phyloP scores from a whole-genome alignment of 1,284 basidiomycete species.

The Agroathelia rolfsii region DNA sequence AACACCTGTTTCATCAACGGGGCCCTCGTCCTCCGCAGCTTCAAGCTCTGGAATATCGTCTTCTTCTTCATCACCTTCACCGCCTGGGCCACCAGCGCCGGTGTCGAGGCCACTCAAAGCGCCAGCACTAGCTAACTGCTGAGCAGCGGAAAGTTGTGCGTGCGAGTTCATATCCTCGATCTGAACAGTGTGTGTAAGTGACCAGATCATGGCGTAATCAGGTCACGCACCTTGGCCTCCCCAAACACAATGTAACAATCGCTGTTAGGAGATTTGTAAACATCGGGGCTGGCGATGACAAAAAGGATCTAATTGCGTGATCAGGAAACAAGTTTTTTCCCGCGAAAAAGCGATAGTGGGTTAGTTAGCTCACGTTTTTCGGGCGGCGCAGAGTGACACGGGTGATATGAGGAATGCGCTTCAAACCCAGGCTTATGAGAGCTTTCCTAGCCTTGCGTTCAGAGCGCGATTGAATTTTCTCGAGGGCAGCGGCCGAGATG shows the following conservation, averaged over 20 bases:
- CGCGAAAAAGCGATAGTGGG: no score
- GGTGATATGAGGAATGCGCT: constrained; percentile 88
- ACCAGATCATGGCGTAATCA: no score
- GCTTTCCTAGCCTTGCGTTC: constrained; percentile 91
- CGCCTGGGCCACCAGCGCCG: constrained; percentile 32
- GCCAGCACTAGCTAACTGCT: constrained; percentile 63
- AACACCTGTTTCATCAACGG: constrained; percentile 72
- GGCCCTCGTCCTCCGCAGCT: constrained; percentile 68
- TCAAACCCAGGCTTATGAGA: constrained; percentile 79
- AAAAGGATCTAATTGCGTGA: constrained; percentile 90
- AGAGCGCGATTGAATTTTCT: constrained; percentile 87
- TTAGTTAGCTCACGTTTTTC: constrained; percentile 82
- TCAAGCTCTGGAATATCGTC: constrained; percentile 80
- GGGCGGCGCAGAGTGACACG: constrained; percentile 91
- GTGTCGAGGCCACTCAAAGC: no score
- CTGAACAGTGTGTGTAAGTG: constrained; percentile 25
- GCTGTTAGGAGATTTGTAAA: constrained; percentile 95
- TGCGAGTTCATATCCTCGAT: constrained; percentile 88
- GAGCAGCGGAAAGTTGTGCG: constrained; percentile 76
- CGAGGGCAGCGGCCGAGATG: constrained; percentile 74
- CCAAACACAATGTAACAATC: constrained; percentile 99
- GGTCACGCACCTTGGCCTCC: constrained; percentile 78
- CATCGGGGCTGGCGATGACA: constrained; percentile 89
- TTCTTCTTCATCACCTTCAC: constrained; percentile 54
- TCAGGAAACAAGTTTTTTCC: no score